Evolutionary conservation across 2,329 filamentous ascomycete genomes (phyloP), one percentile per base, ranked within the genome.

Genomic region (Colletotrichum kahawae): DNA sequence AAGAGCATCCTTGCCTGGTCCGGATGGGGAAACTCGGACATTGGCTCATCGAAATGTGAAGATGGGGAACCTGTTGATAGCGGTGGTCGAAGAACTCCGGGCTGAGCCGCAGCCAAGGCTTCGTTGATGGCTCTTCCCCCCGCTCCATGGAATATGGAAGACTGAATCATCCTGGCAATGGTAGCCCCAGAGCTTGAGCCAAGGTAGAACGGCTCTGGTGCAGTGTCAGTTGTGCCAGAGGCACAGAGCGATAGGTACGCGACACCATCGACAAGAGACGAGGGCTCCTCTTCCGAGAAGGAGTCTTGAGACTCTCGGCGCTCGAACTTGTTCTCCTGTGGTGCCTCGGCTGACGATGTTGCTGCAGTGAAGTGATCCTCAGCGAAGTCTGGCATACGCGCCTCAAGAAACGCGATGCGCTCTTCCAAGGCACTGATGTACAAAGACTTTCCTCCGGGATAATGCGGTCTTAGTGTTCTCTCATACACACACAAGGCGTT

Each of bases 381-480:
- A 1, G 77, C 79, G 66, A 79, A 79, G 5, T 77, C 80, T 2
- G 80, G 80, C 60, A 81, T 67, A 1, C 78, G 75, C 0, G 79
- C 79, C 48, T 81, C 80, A 5, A 81, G 77, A 7, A 81, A 81
- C 1, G 80, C 80, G 21, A 81, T 81, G 1, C 80, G 77, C 69
- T 81, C 80, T 36, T 81, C 80, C 7, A 81, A 67, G 1, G 78
- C 79, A 7, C 74, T 79, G 76, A 81, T 81, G 69, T 81, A 81
- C 78, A 78, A 38, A 4, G 80, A 78, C 54, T 81, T 81, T 4
- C 79, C 80, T 0, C 80, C 80, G 1, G 80, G 80, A 33, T 81
- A 81, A 33, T 79, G 79, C 7, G 80, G 79, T 2, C 80, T 77
- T 1, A 81, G 57, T 2, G 78, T 67, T 2, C 77, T 75, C 74